Conservation (phyloP, 2,329 filamentous ascomycete species). For the Fusarium hainanense region DNA sequence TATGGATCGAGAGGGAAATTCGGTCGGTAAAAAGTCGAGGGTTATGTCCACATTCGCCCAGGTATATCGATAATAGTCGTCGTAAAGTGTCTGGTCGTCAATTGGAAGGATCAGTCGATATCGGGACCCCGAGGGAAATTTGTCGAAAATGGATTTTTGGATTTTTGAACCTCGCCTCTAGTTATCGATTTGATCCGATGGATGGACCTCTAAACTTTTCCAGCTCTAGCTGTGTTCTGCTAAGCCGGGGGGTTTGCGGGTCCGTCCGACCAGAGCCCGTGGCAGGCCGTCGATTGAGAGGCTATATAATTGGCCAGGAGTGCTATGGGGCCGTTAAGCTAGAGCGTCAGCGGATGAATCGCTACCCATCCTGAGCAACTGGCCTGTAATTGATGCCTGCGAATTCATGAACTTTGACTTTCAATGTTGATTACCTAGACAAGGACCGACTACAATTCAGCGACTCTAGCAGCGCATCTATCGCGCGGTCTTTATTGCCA, state of each 20-base stretch:
- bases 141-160: slow-evolving; percentile 38
- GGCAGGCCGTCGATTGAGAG: background rate
- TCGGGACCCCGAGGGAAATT: slow-evolving; percentile 34
- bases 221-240: slow-evolving; percentile 39
- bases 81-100: background rate
- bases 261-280: slow-evolving; percentile 36
- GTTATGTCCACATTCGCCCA: slow-evolving; percentile 32
- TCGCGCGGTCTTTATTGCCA: background rate
- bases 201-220: slow-evolving; percentile 45
- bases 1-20: slow-evolving; percentile 10
- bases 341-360: slow-evolving; percentile 32
- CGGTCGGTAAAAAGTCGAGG: background rate
- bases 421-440: background rate
- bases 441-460: background rate
- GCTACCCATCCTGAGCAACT: slow-evolving; percentile 18
- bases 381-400: slow-evolving; percentile 23
- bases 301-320: slow-evolving; percentile 17
- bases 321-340: slow-evolving; percentile 16
- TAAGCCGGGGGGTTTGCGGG: slow-evolving; percentile 37
- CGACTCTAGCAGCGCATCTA: background rate
- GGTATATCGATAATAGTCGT: background rate
- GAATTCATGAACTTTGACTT: background rate
- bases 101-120: slow-evolving; percentile 15
- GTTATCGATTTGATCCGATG: slow-evolving; percentile 34
- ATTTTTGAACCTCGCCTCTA: slow-evolving; percentile 10